phyloP scores from a whole-genome alignment of 2,329 filamentous ascomycete species.

The Apiospora arundinis region DNA sequence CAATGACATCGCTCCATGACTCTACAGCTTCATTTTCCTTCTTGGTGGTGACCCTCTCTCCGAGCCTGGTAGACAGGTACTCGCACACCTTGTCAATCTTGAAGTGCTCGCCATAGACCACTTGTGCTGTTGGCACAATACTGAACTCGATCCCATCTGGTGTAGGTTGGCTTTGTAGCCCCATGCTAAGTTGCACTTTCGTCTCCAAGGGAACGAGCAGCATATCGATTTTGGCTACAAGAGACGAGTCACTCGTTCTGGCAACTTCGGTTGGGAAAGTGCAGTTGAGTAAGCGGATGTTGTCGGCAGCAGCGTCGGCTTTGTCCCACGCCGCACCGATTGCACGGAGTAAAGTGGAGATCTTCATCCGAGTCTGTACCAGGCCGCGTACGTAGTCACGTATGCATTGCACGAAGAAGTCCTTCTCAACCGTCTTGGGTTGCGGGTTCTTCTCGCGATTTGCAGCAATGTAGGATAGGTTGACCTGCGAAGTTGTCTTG shows the following conservation, averaged over 20 bases:
- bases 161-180: constrained; percentile 54
- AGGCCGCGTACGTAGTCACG: constrained; percentile 70
- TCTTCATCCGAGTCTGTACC: constrained; percentile 61
- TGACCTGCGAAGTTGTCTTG: constrained; percentile 62
- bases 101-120: constrained; percentile 81
- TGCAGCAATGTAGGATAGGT: constrained; percentile 73
- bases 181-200: constrained; percentile 69
- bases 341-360: constrained; percentile 63
- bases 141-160: constrained; percentile 60
- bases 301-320: constrained; percentile 63
- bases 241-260: constrained; percentile 68
- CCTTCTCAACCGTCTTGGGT: constrained; percentile 68
- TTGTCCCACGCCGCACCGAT: constrained; percentile 72
- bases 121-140: constrained; percentile 60
- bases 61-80: constrained; percentile 65
- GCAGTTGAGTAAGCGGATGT: constrained; percentile 66
- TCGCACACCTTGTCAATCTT: constrained; percentile 78
- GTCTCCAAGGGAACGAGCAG: constrained; percentile 70
- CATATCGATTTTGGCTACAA: constrained; percentile 67
- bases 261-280: constrained; percentile 69
- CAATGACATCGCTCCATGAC: constrained; percentile 61
- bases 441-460: constrained; percentile 58
- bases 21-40: constrained; percentile 42
- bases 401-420: constrained; percentile 78
- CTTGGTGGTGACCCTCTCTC: constrained; percentile 42